phyloP scores from a whole-genome alignment of 2,329 filamentous ascomycete genomes.

The Scedosporium apiospermum region DNA sequence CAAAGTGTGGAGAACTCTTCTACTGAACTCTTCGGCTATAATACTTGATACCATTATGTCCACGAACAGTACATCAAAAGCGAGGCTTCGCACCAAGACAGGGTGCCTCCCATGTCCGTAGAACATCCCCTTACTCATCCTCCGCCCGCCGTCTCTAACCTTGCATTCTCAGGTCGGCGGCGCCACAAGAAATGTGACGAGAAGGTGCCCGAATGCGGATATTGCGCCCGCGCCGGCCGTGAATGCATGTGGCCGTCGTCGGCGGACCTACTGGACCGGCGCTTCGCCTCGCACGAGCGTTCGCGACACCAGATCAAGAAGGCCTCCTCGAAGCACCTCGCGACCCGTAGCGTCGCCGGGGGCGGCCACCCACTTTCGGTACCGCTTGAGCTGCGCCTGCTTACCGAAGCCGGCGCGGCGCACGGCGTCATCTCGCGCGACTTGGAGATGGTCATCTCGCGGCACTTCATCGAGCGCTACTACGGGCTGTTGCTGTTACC shows the following conservation, averaged over 20 bases:
- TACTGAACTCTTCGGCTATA: background rate
- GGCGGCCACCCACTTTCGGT: background rate
- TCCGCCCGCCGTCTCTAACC: background rate
- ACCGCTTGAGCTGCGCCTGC: background rate
- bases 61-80: conserved; percentile 1
- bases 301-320: conserved; percentile 2
- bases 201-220: conserved; percentile 3
- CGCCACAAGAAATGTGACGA: conserved; percentile 8
- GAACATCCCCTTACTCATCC: background rate
- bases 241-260: conserved; percentile 6
- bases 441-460: conserved; percentile 10
- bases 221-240: conserved; percentile 2
- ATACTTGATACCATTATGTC: conserved; percentile 1
- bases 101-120: conserved; percentile 8
- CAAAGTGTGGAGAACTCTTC: too few species aligned
- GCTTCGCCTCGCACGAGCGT: conserved; percentile 4
- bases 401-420: conserved; percentile 2
- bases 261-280: conserved; percentile 7
- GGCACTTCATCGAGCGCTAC: conserved; percentile 14
- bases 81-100: conserved; percentile 9
- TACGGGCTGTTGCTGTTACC: conserved; percentile 16
- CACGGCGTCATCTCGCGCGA: conserved; percentile 9
- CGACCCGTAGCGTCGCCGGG: background rate
- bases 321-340: background rate
- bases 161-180: conserved; percentile 3